Evolutionary conservation across 2,329 filamentous ascomycete genomes (phyloP).

Genomic region (Basipetospora chlamydospora): DNA sequence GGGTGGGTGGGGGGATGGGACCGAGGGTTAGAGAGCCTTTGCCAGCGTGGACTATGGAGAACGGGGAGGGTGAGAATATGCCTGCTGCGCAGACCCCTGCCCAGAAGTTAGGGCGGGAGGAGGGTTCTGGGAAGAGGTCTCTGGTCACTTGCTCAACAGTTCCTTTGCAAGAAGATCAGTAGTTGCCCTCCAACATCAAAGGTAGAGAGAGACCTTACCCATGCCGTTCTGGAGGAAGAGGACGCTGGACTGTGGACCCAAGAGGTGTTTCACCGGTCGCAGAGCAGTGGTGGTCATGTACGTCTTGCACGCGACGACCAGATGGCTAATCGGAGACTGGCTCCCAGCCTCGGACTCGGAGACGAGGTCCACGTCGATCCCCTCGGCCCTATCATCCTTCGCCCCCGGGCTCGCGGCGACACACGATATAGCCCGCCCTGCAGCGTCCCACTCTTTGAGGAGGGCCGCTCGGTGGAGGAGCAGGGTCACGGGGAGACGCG

Average conservation of each 20-base stretch:
- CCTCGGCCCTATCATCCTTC: conserved; percentile 16
- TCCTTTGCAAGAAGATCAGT: not conserved
- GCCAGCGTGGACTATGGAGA: conserved; percentile 37
- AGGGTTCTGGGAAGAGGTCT: not conserved
- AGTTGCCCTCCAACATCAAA: not conserved
- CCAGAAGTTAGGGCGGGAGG: conserved; percentile 1
- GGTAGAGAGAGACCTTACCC: conserved; percentile 3
- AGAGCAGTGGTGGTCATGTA: conserved; percentile 1
- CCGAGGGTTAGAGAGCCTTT: conserved; percentile 33
- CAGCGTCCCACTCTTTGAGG: conserved; percentile 29
- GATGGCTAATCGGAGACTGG: not conserved
- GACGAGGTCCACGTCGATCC: conserved; percentile 41
- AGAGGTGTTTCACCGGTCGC: not conserved
- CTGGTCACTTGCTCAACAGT: conserved; percentile 1
- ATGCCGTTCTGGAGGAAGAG: conserved; percentile 6
- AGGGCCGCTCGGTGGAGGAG: conserved; percentile 52
- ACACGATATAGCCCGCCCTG: conserved; percentile 28
- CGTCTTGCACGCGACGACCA: conserved; percentile 5
- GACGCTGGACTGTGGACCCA: not conserved
- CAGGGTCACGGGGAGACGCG: conserved; percentile 61
- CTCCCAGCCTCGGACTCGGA: conserved; percentile 17
- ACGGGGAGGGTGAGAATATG: conserved; percentile 20
- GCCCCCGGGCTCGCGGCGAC: conserved; percentile 20
- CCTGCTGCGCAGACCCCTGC: conserved; percentile 1
- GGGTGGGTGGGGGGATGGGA: conserved; percentile 19